Base-by-base conservation (phyloP, 2,329 filamentous ascomycete genomes). In the Cladosporium velox region DNA sequence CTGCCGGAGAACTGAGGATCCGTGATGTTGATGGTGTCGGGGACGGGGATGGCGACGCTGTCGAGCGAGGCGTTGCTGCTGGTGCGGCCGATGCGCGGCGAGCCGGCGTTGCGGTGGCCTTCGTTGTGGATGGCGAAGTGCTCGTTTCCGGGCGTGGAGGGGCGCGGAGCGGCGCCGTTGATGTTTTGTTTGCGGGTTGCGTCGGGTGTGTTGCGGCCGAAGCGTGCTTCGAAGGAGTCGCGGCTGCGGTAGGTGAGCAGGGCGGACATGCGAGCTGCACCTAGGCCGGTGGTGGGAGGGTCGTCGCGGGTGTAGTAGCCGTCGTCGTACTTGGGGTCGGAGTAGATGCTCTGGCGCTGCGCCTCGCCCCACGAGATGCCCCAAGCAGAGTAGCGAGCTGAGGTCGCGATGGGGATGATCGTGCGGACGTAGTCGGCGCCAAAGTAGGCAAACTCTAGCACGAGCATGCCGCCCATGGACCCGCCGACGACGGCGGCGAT, bases 251-350 rank as follows among this genome's bases (percentile, higher is more conserved):
- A 99, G 7, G 95, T 99, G 72, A 99, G 83, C 44, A 99, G 86
- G 1, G 95, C 95, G 66, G 93, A 92, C 95, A 99, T 99, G 74
- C 95, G 92, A 30, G 95, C 95, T 8, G 95, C 95, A 14, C 93
- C 93, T 2, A 99, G 86, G 0, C 95, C 95, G 0, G 93, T 90
- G 0, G 88, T 83, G 0, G 95, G 95, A 38, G 93, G 93, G 72
- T 98, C 92, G 35, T 91, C 86, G 73, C 95, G 96, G 1, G 88
- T 75, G 77, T 98, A 99, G 80, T 97, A 98, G 54, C 95, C 95
- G 74, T 98, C 93, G 68, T 97, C 93, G 78, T 99, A 99, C 81
- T 97, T 98, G 35, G 95, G 95, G 77, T 99, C 95, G 47, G 92
- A 93, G 80, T 98, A 99, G 77, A 99, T 98, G 84, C 91, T 93